These are phyloP conservation scores for Leccinum imitatum DNA, from an alignment of 768 basidiomycete species.

Conservation along the genomic window DNA sequence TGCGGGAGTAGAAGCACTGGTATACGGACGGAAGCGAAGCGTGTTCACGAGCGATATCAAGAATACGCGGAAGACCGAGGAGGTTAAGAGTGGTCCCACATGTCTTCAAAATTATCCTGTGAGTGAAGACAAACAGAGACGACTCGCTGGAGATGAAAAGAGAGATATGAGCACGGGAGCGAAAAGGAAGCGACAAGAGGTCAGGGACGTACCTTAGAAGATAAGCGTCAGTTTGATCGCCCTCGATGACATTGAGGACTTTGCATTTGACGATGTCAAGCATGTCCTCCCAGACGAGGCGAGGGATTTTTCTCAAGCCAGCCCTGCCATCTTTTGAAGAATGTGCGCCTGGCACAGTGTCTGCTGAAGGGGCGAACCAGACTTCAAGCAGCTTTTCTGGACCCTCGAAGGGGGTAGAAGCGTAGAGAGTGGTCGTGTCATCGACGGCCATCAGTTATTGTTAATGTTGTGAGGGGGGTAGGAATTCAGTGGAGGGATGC, in stretches of 20 bases:
- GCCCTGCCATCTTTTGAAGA: conserved; percentile 42
- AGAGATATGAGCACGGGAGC: conserved; percentile 11
- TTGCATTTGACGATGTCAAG: conserved; percentile 96
- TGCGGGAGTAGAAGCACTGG: conserved; percentile 96
- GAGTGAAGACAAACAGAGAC: conserved; percentile 91
- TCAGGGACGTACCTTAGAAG: conserved; percentile 73
- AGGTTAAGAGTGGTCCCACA: conserved; percentile 99
- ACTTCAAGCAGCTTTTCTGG: conserved; percentile 96
- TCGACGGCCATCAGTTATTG: conserved; percentile 25
- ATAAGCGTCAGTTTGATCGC: conserved; percentile 92
- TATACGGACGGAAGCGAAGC: conserved; percentile 71
- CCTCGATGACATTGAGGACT: conserved; percentile 86
- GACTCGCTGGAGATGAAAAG: conserved; percentile 72
- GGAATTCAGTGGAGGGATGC: conserved; percentile 36
- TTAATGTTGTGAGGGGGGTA: not conserved
- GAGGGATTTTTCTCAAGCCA: conserved; percentile 77
- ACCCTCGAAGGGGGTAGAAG: conserved; percentile 76
- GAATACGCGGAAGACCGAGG: conserved; percentile 89
- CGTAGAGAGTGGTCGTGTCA: conserved; percentile 23
- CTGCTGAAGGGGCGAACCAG: conserved; percentile 88
- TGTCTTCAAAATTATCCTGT: conserved; percentile 96
- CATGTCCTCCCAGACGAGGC: conserved; percentile 93
- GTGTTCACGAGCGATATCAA: conserved; percentile 80
- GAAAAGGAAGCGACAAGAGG: conserved; percentile 1
- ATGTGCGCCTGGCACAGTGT: conserved; percentile 50